phyloP scores from a whole-genome alignment of 2,329 filamentous ascomycete genomes.

The Tolypocladium pustulatum region DNA sequence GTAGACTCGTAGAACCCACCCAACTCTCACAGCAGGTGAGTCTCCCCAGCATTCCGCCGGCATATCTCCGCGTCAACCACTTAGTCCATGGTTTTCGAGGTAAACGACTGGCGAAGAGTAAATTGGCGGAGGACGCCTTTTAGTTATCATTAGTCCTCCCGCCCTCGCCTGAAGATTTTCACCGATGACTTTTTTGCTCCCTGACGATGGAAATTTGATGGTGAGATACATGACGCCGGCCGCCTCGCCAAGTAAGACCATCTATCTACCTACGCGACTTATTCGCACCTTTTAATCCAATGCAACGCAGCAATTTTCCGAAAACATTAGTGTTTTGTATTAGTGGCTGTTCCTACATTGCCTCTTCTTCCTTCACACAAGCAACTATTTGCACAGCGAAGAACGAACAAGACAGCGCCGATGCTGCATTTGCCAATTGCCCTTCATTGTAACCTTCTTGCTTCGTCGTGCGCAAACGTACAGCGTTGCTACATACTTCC shows the following conservation, averaged over 20 bases:
- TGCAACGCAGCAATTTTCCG: neutral
- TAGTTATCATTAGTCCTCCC: conserved; percentile 37
- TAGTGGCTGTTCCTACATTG: neutral
- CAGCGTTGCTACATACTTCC: neutral
- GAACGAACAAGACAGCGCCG: neutral
- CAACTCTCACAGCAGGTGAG: neutral
- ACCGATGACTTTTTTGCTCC: conserved; percentile 37
- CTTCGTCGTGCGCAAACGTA: neutral
- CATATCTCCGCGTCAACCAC: conserved; percentile 81
- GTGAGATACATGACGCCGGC: conserved; percentile 55
- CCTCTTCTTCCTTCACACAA: neutral
- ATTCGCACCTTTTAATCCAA: neutral
- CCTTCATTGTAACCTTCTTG: neutral
- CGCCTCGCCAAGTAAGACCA: neutral
- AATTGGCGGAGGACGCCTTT: conserved; percentile 34
- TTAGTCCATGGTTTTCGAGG: conserved; percentile 66
- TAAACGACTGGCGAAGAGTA: conserved; percentile 89
- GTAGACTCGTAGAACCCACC: neutral
- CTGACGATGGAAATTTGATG: conserved; percentile 76
- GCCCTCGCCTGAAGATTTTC: conserved; percentile 76
- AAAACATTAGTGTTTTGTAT: neutral
- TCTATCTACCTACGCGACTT: too few relatives aligned
- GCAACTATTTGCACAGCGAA: neutral
- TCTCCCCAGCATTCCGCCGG: conserved; percentile 46
- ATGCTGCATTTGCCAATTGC: neutral